These are phyloP conservation scores for Dryadomyces quercivorus DNA, from an alignment of 2,329 filamentous ascomycete genomes.

Conservation along the genomic window DNA sequence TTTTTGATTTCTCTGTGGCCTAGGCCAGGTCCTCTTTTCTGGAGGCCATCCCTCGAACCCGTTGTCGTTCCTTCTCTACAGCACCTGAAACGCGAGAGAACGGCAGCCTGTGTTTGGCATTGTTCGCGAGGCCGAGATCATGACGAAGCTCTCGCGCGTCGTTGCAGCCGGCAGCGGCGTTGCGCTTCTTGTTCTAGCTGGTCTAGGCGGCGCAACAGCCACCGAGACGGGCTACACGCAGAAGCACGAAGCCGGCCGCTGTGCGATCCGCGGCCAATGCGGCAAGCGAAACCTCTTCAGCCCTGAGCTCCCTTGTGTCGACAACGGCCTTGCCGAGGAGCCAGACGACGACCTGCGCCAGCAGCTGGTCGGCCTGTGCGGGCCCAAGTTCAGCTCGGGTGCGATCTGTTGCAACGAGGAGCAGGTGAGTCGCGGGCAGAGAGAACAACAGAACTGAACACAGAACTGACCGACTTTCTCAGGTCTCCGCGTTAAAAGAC, in stretches of 20 bases:
- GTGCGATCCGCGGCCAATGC: slow-evolving; percentile 83
- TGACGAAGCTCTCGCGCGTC: slow-evolving; percentile 25
- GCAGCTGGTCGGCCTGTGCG: slow-evolving; percentile 76
- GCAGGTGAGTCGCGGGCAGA: slow-evolving; percentile 42
- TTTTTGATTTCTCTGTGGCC: no score
- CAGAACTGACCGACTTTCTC: neutral
- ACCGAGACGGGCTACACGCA: slow-evolving; percentile 28
- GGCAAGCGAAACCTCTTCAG: slow-evolving; percentile 86
- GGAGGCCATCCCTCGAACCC: no score
- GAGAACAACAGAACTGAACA: neutral
- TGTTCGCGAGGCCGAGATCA: slow-evolving; percentile 8
- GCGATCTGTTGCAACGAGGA: slow-evolving; percentile 75
- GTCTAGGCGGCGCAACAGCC: slow-evolving; percentile 16
- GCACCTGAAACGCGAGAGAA: no score
- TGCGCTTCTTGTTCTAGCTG: slow-evolving; percentile 20
- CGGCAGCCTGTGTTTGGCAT: no score
- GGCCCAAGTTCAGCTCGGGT: slow-evolving; percentile 70
- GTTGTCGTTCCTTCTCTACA: no score
- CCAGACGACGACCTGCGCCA: slow-evolving; percentile 61
- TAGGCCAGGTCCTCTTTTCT: no score
- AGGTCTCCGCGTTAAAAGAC: slow-evolving; percentile 68
- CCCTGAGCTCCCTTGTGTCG: slow-evolving; percentile 78
- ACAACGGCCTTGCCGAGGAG: slow-evolving; percentile 70
- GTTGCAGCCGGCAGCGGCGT: slow-evolving; percentile 17
- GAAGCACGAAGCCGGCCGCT: slow-evolving; percentile 76